Evolutionary conservation across 306 rosid genomes (phyloP).

Genomic region (Dalbergia oliveri): DNA sequence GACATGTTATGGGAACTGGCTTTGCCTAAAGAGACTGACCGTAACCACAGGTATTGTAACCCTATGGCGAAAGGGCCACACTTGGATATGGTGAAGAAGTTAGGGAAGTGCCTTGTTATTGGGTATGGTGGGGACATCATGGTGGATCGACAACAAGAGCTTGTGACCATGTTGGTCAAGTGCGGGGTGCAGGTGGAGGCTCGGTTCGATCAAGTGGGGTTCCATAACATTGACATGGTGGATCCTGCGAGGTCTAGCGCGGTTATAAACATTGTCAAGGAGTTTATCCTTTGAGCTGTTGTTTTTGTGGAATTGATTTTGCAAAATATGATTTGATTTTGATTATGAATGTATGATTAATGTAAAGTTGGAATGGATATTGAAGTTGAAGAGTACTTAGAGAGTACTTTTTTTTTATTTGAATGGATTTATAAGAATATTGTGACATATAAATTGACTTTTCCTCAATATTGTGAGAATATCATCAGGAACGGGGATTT

Average conservation of each 20-base stretch:
- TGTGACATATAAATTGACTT: too few relatives aligned
- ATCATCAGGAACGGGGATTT: too few relatives aligned
- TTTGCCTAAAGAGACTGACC: slow-evolving; percentile 56
- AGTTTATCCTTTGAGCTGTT: slow-evolving; percentile 51
- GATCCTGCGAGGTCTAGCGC: slow-evolving; percentile 56
- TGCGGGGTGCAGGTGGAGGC: slow-evolving; percentile 72
- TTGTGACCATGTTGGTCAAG: slow-evolving; percentile 64
- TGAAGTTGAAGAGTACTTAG: background rate
- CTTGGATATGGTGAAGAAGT: slow-evolving; percentile 27
- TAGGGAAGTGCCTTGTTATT: slow-evolving; percentile 60
- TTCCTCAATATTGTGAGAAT: too few relatives aligned
- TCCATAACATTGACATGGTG: slow-evolving; percentile 68
- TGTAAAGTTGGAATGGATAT: background rate
- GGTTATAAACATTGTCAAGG: slow-evolving; percentile 53
- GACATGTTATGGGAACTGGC: slow-evolving; percentile 72
- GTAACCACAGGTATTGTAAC: slow-evolving; percentile 75
- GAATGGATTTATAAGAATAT: too few relatives aligned
- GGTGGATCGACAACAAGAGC: slow-evolving; percentile 68
- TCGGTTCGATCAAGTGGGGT: slow-evolving; percentile 64
- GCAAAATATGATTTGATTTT: background rate
- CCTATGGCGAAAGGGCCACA: slow-evolving; percentile 65
- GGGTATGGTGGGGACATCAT: slow-evolving; percentile 73
- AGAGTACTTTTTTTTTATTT: too few relatives aligned
- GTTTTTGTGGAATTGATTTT: background rate
- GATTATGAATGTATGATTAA: background rate